Evolutionary conservation across 257 asterid genomes (phyloP).

Genomic region (Solanum sejunctum): DNA sequence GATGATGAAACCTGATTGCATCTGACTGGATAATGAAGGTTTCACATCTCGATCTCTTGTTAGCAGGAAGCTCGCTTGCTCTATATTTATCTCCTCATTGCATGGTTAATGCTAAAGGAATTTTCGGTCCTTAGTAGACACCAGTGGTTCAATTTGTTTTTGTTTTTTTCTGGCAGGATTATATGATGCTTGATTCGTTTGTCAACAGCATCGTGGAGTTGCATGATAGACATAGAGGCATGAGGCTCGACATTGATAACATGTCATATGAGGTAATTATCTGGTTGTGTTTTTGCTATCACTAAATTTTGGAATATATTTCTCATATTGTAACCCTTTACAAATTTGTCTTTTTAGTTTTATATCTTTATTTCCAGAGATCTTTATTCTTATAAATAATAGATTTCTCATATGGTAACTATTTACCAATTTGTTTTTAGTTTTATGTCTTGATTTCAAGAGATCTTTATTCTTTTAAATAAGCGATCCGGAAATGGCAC

Average conservation of each 20-base stretch:
- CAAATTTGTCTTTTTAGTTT: background rate
- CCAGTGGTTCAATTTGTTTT: background rate
- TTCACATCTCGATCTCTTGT: background rate
- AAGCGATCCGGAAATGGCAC: background rate
- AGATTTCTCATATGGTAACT: too few relatives aligned
- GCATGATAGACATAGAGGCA: constrained; percentile 75
- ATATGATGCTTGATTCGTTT: constrained; percentile 53
- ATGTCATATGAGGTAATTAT: constrained; percentile 88
- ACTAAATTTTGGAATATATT: background rate
- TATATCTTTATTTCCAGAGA: background rate
- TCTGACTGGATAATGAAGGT: background rate
- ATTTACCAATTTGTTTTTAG: background rate
- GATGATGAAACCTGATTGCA: background rate
- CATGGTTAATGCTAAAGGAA: background rate
- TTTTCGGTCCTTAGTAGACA: background rate
- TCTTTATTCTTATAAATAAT: background rate
- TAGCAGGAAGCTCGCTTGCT: background rate
- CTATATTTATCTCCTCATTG: background rate
- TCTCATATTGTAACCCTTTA: background rate
- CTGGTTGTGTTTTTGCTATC: background rate
- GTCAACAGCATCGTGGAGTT: constrained; percentile 37
- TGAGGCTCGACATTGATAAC: constrained; percentile 92
- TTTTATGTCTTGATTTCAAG: background rate
- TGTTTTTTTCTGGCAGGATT: constrained; percentile 30
- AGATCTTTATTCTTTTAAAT: background rate